Evolutionary conservation across 345 rosid species (phyloP).

Genomic region (Conringia planisiliqua): DNA sequence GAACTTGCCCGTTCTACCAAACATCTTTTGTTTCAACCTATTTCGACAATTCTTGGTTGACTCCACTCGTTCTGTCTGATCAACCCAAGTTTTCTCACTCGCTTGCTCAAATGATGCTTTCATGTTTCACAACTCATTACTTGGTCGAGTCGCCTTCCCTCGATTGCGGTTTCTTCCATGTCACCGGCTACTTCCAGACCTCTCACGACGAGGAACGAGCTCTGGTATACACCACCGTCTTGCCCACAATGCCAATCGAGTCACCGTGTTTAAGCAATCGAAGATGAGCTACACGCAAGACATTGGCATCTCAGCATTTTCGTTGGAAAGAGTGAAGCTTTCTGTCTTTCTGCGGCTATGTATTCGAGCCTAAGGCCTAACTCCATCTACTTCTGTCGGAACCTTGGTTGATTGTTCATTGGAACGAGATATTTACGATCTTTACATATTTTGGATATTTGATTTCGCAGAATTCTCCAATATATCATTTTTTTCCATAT

Average conservation of each 20-base stretch:
- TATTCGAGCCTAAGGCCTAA: neutral
- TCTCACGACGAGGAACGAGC: neutral
- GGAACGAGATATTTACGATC: too few species aligned
- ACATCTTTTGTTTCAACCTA: neutral
- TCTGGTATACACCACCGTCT: neutral
- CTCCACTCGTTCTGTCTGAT: neutral
- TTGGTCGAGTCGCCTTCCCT: neutral
- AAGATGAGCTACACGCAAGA: neutral
- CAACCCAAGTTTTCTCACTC: neutral
- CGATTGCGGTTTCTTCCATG: neutral
- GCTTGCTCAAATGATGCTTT: neutral
- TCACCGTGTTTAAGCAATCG: neutral
- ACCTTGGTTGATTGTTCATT: neutral
- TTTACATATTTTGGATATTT: too few species aligned
- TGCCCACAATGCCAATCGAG: neutral
- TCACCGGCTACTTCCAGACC: neutral
- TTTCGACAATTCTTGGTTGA: neutral
- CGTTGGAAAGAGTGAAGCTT: neutral
- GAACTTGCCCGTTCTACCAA: neutral
- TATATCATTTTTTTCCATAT: too few species aligned
- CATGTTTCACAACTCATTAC: neutral
- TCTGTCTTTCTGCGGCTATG: neutral
- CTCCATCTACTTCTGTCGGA: neutral
- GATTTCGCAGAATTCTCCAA: too few species aligned
- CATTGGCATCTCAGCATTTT: neutral